Percentiles rank a stretch among this genome's conserved stretches.
Evolutionary conservation across 306 rosid genomes (phyloP).

Genomic region (Amphicarpaea edgeworthii): DNA sequence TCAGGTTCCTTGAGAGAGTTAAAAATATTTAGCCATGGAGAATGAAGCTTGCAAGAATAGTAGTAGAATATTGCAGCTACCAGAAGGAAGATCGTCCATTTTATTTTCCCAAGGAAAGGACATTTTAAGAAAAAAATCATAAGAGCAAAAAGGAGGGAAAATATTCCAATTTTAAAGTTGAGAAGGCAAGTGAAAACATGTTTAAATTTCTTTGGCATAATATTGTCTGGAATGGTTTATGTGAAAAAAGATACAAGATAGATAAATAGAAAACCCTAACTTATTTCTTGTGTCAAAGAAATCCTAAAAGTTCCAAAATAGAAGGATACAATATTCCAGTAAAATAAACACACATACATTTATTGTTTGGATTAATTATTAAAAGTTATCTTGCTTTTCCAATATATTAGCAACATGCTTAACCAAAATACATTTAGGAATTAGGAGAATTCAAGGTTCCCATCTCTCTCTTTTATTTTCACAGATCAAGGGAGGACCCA

Average conservation of each 20-base stretch:
- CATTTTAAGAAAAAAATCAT: slow-evolving; percentile 12
- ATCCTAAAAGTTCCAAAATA: too few relatives aligned
- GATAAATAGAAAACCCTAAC: too few relatives aligned
- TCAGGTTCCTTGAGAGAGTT: slow-evolving; percentile 37
- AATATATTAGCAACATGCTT: background rate
- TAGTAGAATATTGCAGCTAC: slow-evolving; percentile 21
- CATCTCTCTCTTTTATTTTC: too few relatives aligned
- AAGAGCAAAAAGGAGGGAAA: slow-evolving; percentile 14
- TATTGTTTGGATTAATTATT: background rate
- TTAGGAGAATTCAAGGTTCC: background rate
- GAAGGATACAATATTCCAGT: background rate
- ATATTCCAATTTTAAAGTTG: slow-evolving; percentile 10
- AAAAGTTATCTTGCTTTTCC: background rate
- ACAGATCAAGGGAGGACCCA: too few relatives aligned
- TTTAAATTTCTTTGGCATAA: slow-evolving; percentile 20
- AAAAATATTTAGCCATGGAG: slow-evolving; percentile 28
- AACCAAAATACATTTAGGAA: background rate
- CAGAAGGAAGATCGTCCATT: background rate
- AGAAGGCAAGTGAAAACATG: slow-evolving; percentile 16
- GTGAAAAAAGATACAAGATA: background rate
- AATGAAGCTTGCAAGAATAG: slow-evolving; percentile 13
- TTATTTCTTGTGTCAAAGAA: too few relatives aligned
- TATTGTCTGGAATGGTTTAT: background rate
- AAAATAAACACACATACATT: background rate
- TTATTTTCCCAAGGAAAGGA: slow-evolving; percentile 22